Evolutionary conservation across 768 basidiomycete species (phyloP), one percentile per base, ranked within the genome.

Genomic region (Termitomyces heimii): DNA sequence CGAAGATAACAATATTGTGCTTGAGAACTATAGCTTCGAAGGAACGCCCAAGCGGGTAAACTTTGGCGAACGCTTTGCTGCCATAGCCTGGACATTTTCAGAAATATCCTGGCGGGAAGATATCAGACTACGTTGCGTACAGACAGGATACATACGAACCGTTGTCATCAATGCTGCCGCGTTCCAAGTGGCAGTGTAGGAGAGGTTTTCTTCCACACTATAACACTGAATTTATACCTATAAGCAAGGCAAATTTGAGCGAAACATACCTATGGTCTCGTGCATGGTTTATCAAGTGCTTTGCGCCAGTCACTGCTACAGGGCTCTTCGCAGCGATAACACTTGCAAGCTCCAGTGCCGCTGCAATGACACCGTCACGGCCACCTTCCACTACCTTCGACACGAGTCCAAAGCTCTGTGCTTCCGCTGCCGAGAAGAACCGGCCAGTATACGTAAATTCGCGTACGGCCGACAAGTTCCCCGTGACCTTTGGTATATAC

Each of bases 371-470:
- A 43, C 83, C 87, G 0, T 80, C 79, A 24, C 78, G 73, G 0
- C 85, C 80, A 0, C 92, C 92, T 1, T 73, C 58, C 0, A 95
- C 83, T 5, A 92, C 78, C 31, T 78, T 77, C 14, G 90, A 93
- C 2, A 95, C 75, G 32, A 96, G 75, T 0, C 94, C 94, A 1
- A 94, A 67, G 37, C 73, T 73, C 56, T 75, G 69, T 0, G 93
- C 94, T 61, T 92, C 90, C 0, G 66, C 63, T 0, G 88, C 82
- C 3, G 76, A 75, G 70, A 97, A 96, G n/a, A 70, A 68, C 3
- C 89, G 77, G 1, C 82, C 85, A 0, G 90, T 90, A 63, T 90
- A 84, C 0, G 90, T 85, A 13, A 94, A 76, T 67, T 96, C 94
- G 47, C 82, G 78, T 2, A 84, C 71, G 13, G 88, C 75, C 2